These are phyloP conservation scores for Diplodia sapinea DNA, from an alignment of 2,329 filamentous ascomycete species.

Conservation along the genomic window DNA sequence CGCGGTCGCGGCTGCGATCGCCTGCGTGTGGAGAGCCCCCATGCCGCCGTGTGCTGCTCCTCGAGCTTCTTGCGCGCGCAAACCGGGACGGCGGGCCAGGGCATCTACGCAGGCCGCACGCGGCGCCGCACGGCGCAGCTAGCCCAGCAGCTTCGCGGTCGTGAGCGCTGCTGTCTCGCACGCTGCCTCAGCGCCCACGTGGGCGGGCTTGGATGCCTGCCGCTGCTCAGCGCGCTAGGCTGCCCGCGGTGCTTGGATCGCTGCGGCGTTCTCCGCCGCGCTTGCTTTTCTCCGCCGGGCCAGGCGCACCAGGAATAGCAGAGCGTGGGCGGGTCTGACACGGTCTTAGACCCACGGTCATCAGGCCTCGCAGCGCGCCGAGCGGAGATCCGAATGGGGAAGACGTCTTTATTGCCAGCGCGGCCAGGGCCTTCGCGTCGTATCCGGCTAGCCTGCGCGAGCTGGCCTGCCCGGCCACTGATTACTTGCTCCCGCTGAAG, in stretches of 20 bases:
- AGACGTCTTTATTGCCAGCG: slow-evolving; percentile 30
- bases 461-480: slow-evolving; percentile 5
- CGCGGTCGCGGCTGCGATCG: slow-evolving; percentile 21
- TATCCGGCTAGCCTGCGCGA: slow-evolving; percentile 25
- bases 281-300: slow-evolving; percentile 27
- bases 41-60: slow-evolving; percentile 11
- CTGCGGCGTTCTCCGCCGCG: slow-evolving; percentile 27
- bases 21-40: slow-evolving; percentile 1
- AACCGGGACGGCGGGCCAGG: slow-evolving; percentile 9
- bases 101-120: slow-evolving; percentile 14
- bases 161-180: slow-evolving; percentile 2
- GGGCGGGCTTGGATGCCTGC: slow-evolving; percentile 23
- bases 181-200: slow-evolving; percentile 21
- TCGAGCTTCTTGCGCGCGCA: slow-evolving; percentile 24
- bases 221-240: slow-evolving; percentile 20
- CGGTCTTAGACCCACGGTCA: slow-evolving; percentile 31
- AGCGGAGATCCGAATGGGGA: slow-evolving; percentile 32
- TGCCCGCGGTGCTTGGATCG: slow-evolving; percentile 21
- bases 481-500: slow-evolving; percentile 12
- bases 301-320: slow-evolving; percentile 25
- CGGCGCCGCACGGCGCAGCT: slow-evolving; percentile 10
- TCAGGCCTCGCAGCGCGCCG: slow-evolving; percentile 29
- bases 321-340: slow-evolving; percentile 23
- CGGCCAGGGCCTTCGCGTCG: slow-evolving; percentile 24
- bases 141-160: background rate